Base-by-base conservation (phyloP, 2,329 filamentous ascomycete species). In the Dichotomopilus funicola region DNA sequence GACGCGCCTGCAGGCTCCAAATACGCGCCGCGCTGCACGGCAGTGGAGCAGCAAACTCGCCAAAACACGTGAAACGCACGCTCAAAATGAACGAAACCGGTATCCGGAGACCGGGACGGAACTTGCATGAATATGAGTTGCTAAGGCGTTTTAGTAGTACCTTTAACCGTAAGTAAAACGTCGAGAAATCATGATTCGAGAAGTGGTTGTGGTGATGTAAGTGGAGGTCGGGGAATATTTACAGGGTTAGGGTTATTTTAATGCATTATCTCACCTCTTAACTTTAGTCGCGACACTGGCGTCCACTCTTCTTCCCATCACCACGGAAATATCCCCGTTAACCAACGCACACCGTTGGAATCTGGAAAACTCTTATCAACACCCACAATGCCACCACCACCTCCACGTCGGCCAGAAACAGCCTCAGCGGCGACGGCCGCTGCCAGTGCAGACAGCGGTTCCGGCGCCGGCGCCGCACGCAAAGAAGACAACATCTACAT, bases 401-500 rank as follows among this genome's bases (percentile, higher is more conserved):
- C 61, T 3, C 46, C 55, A 6, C 52, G 50, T 31, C 55, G 59
- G 9, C 61, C 59, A 34, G 51, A 54, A 34, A 49, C 52, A n/a
- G 53, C 58, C 8, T 19, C 52, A 12, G 51, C 55, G 1, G 50
- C 54, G 10, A 49, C 55, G 1, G 48, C 54, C 27, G 33, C 47
- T 38, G 41, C 52, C 35, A 69, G 31, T 49, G 45, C 60, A 49
- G 52, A 49, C 45, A 46, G 56, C 46, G 57, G 43, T 6, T 50
- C 58, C 59, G 74, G 51, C 68, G 67, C 66, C 53, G 70, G 69
- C 59, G 75, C 72, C 12, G 73, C 80, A 12, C 82, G 79, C 54
- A 95, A 95, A 70, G 91, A 95, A 72, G 90, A 94, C 72, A 99
- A 99, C 79, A 86, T 96, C 71, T 99, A 99, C 78, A 99, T 99